These are phyloP conservation scores for Cardamine resedifolia DNA, from an alignment of 345 rosid species.

Conservation along the genomic window DNA sequence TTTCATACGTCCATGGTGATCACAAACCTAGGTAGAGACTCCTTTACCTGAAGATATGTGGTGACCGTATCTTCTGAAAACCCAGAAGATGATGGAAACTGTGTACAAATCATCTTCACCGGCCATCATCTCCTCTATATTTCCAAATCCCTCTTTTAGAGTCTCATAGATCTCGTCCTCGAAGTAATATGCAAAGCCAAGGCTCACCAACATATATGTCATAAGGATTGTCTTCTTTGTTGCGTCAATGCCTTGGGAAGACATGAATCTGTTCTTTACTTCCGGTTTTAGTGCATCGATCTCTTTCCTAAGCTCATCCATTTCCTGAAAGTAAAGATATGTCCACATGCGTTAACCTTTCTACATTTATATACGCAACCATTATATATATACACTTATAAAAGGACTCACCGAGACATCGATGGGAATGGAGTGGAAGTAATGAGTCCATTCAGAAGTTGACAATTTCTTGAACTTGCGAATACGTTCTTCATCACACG, in stretches of 20 bases:
- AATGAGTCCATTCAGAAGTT: constrained; percentile 2
- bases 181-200: constrained; percentile 13
- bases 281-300: not conserved
- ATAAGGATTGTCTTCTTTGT: not conserved
- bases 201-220: constrained; percentile 7
- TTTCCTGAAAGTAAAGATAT: not conserved
- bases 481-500: not conserved
- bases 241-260: not conserved
- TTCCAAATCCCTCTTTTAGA: not conserved
- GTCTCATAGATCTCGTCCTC: constrained; percentile 12
- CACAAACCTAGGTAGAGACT: not conserved
- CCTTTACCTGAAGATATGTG: constrained; percentile 11
- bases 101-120: constrained; percentile 21
- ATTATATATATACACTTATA: not conserved
- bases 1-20: not conserved
- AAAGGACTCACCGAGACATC: not conserved
- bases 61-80: constrained; percentile 18
- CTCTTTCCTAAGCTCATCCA: constrained; percentile 3
- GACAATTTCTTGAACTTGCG: not conserved
- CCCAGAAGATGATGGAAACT: constrained; percentile 14
- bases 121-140: not conserved
- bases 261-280: not conserved
- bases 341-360: not conserved
- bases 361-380: not conserved
- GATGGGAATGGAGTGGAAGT: not conserved